Evolutionary conservation across 2,329 filamentous ascomycete genomes (phyloP).

Genomic region (Talaromyces verruculosus): DNA sequence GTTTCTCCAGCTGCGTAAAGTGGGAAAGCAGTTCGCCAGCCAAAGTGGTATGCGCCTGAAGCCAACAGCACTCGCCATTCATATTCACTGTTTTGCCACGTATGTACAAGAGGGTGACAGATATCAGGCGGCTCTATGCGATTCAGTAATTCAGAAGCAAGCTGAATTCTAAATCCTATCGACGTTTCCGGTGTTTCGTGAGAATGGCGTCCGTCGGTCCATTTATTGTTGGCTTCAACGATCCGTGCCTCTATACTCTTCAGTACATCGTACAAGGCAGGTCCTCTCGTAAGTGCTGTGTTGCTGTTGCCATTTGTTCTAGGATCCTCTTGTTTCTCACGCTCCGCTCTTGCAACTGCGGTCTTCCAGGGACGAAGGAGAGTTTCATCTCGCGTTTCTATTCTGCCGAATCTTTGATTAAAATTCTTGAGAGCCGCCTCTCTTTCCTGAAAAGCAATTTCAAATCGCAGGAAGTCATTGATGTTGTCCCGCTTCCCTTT

Average conservation of each 20-base stretch:
- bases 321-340: constrained; percentile 17
- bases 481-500: constrained; percentile 38
- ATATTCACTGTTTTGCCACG: constrained; percentile 35
- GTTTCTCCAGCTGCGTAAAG: constrained; percentile 37
- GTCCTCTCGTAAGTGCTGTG: constrained; percentile 6
- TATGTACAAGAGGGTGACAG: constrained; percentile 36
- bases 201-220: constrained; percentile 21
- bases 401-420: constrained; percentile 26
- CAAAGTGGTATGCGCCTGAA: constrained; percentile 37
- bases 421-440: constrained; percentile 35
- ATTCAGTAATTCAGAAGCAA: constrained; percentile 32
- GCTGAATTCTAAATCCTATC: constrained; percentile 24
- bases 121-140: constrained; percentile 33
- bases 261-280: constrained; percentile 25
- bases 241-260: constrained; percentile 27
- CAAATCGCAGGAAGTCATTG: constrained; percentile 48
- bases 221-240: constrained; percentile 25
- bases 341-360: constrained; percentile 27
- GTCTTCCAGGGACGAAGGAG: constrained; percentile 36
- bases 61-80: constrained; percentile 41
- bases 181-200: not conserved
- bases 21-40: constrained; percentile 27
- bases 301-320: not conserved
- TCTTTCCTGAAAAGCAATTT: constrained; percentile 37
- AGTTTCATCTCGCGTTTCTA: constrained; percentile 34